These are phyloP conservation scores for Gnetum montanum DNA, from an alignment of 75 land plant species.

Conservation along the genomic window DNA sequence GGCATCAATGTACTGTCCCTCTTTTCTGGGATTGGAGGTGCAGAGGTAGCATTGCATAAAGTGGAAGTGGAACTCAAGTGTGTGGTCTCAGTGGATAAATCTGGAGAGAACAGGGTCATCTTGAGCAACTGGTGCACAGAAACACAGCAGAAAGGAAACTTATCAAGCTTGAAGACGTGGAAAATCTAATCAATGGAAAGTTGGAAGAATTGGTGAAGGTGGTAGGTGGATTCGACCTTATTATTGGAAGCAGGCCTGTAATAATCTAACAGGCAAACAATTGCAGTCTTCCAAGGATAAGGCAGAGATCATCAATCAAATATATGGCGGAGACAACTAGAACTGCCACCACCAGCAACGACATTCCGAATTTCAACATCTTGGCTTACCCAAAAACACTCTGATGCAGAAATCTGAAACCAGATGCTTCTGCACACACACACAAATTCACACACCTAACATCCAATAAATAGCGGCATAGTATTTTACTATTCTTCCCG, in stretches of 20 bases:
- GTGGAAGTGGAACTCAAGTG: background rate
- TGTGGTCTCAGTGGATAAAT: slow-evolving; percentile 25
- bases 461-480: too few species aligned
- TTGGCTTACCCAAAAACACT: too few species aligned
- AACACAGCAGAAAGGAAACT: slow-evolving; percentile 56
- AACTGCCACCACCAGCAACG: too few species aligned
- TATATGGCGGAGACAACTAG: too few species aligned
- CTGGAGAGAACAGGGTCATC: slow-evolving; percentile 29
- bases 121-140: slow-evolving; percentile 74
- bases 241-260: slow-evolving; percentile 88
- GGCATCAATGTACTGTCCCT: slow-evolving; percentile 32
- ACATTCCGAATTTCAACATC: too few species aligned
- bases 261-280: slow-evolving; percentile 78
- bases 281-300: too few species aligned
- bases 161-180: slow-evolving; percentile 49
- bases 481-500: too few species aligned
- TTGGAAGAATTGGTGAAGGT: slow-evolving; percentile 26
- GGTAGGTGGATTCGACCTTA: slow-evolving; percentile 72
- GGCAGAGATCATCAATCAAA: too few species aligned
- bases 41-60: background rate
- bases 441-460: too few species aligned
- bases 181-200: slow-evolving; percentile 18
- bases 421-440: too few species aligned
- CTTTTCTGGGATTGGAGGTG: slow-evolving; percentile 46
- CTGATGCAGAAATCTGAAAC: too few species aligned